Evolutionary conservation across 768 basidiomycete genomes (phyloP).

Genomic region (Coprinopsis strossmayeri): DNA sequence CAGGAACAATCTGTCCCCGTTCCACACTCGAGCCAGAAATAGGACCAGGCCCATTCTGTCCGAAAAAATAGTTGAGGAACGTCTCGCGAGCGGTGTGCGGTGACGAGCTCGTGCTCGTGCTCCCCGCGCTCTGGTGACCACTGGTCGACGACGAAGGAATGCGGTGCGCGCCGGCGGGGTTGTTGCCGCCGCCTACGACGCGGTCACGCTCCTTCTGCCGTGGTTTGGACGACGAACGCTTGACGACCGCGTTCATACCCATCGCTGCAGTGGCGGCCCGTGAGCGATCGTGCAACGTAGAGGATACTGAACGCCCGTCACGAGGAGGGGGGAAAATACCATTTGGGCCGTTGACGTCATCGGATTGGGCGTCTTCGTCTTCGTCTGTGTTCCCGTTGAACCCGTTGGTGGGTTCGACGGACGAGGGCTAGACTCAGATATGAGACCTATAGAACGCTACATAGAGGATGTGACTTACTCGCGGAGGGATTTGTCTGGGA

Average conservation of each 20-base stretch:
- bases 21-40: constrained; percentile 50
- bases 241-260: constrained; percentile 29
- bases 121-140: constrained; percentile 19
- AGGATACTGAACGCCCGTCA: constrained; percentile 67
- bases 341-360: constrained; percentile 48
- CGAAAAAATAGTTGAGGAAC: constrained; percentile 97
- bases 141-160: constrained; percentile 3
- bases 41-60: constrained; percentile 80
- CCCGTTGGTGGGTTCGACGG: constrained; percentile 59
- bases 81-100: constrained; percentile 72
- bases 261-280: constrained; percentile 27
- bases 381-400: constrained; percentile 32
- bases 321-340: constrained; percentile 45
- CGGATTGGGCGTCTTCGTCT: constrained; percentile 50
- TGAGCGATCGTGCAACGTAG: constrained; percentile 69
- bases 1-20: constrained; percentile 13
- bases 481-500: constrained; percentile 30
- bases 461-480: constrained; percentile 36
- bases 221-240: constrained; percentile 30
- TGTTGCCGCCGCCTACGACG: constrained; percentile 13
- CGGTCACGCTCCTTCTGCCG: constrained; percentile 16
- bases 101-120: constrained; percentile 25
- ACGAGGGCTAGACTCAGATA: constrained; percentile 45
- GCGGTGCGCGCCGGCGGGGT: background rate
- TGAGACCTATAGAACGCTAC: background rate